Evolutionary conservation across 2,329 filamentous ascomycete genomes (phyloP), one percentile per base, ranked within the genome.

Genomic region (Diaporthe sp.): DNA sequence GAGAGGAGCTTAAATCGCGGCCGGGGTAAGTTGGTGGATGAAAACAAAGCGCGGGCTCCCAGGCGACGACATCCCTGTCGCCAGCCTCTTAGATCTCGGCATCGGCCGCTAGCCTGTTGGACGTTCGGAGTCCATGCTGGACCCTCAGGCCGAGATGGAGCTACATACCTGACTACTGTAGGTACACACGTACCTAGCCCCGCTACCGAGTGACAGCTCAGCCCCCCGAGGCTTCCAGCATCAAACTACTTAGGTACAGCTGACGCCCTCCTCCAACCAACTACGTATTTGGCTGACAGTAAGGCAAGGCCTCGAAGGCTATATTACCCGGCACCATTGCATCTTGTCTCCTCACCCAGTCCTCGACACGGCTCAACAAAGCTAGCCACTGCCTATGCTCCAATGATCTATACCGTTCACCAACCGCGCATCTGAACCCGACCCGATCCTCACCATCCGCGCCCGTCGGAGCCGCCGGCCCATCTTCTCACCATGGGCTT

Each of bases 41-140:
- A 71, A 73, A 75, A 75, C 72, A 75, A 50, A 55, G 72, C 68
- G 58, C 63, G 65, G 71, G 50, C 61, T 47, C 63, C 70, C 35
- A 75, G 74, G 71, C 59, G 65, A 65, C 71, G 9, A 39, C 65
- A 75, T 61, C 71, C 71, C 53, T 75, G 71, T 50, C 47, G 19
- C 61, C n/a, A 44, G 47, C 63, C 56, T 59, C 55, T 58, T 30
- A 37, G 53, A 55, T 53, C 51, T 42, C 73, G 73, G 73, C 61
- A 75, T 59, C 44, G 53, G 56, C 73, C 65, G 65, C 63, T 61
- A 63, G 70, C 30, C 70, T 30, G 68, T 59, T 51, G 10, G 47
- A 15, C 47, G 12, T 25, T 27, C 37, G 39, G 39, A 37, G 44
- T 51, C 30, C 22, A 5, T 37, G 63, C 30, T 66, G 63, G 61